A percentile compares a stretch with the other conserved stretches of the same genome.
phyloP scores from a whole-genome alignment of 495 filamentous ascomycete species.

The Mycothermus thermophilus region DNA sequence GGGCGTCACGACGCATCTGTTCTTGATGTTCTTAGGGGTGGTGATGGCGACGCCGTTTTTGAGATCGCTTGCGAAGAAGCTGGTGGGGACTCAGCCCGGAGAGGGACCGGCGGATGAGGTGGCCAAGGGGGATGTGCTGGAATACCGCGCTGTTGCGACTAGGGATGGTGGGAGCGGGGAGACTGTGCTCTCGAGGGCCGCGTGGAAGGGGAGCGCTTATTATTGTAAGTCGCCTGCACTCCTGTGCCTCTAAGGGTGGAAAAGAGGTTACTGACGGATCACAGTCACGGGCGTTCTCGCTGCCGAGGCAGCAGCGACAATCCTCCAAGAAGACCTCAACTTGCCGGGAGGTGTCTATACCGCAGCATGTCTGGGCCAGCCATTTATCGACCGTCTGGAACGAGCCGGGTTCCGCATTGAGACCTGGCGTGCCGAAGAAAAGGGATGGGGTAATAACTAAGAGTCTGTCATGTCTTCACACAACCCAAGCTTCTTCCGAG shows the following conservation, averaged over 20 bases:
- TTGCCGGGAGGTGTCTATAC: constrained; percentile 55
- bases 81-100: constrained; percentile 53
- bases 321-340: constrained; percentile 50
- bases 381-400: constrained; percentile 56
- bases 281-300: constrained; percentile 54
- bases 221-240: constrained; percentile 28
- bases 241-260: not conserved
- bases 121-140: constrained; percentile 41
- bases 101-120: constrained; percentile 48
- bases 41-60: constrained; percentile 36
- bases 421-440: constrained; percentile 23
- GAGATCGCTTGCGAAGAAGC: constrained; percentile 16
- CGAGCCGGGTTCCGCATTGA: constrained; percentile 51
- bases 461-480: not conserved
- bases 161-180: constrained; percentile 37
- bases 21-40: constrained; percentile 35
- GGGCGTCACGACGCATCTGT: constrained; percentile 45
- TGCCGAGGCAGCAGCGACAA: constrained; percentile 54
- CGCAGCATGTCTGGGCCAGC: constrained; percentile 68
- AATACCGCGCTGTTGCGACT: constrained; percentile 52
- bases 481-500: not conserved
- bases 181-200: constrained; percentile 44
- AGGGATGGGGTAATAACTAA: not conserved
- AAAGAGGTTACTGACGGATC: constrained; percentile 7
- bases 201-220: constrained; percentile 52